Conservation (phyloP, 2,329 filamentous ascomycete genomes). For the Hirsutella minnesotensis region DNA sequence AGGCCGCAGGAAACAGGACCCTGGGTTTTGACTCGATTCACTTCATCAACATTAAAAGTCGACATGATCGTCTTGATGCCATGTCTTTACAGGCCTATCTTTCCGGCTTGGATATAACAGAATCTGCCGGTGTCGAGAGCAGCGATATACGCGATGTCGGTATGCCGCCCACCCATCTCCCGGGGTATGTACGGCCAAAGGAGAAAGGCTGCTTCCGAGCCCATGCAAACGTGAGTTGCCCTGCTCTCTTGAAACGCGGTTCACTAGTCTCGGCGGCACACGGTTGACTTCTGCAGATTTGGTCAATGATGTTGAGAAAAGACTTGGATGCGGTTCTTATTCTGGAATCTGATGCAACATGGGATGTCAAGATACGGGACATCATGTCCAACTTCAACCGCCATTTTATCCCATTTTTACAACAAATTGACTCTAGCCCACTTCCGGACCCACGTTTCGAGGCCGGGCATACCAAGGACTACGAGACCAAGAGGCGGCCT, state of each 20-base stretch:
- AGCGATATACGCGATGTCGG: constrained; percentile 11
- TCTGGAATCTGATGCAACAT: constrained; percentile 17
- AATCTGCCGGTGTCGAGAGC: constrained; percentile 9
- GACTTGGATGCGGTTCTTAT: constrained; percentile 11
- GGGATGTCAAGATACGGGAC: constrained; percentile 14
- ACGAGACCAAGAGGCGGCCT: neutral
- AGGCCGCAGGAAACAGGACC: neutral
- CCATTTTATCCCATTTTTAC: neutral
- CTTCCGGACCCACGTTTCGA: neutral
- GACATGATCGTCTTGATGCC: constrained; percentile 15
- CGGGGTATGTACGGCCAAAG: constrained; percentile 6
- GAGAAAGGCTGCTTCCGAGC: constrained; percentile 16
- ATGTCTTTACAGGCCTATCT: constrained; percentile 15
- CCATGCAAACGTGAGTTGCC: constrained; percentile 14
- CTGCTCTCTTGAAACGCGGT: neutral
- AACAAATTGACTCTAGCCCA: neutral
- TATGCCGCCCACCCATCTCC: constrained; percentile 12
- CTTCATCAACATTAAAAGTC: constrained; percentile 11
- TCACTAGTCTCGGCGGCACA: neutral
- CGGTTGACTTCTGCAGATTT: constrained; percentile 9
- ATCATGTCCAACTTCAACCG: constrained; percentile 12
- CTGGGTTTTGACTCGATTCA: neutral
- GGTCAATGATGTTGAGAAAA: constrained; percentile 12
- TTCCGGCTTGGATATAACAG: constrained; percentile 12
- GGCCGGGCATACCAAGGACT: neutral